Evolutionary conservation across 139 green algal genomes (phyloP), one percentile per base, ranked within the genome.

Genomic region (Penium margaritaceum): DNA sequence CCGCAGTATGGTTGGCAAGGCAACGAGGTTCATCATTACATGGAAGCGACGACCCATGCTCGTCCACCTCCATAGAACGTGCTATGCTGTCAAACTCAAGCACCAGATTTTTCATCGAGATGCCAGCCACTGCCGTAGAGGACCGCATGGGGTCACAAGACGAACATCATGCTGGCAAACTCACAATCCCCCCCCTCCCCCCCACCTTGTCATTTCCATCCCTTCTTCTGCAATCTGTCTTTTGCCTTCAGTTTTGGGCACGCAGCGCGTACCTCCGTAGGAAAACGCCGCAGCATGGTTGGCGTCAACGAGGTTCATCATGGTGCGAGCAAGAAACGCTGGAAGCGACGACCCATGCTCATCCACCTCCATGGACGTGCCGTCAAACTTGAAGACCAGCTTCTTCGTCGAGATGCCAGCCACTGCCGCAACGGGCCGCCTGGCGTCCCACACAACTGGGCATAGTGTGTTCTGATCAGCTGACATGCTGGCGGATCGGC

Each of bases 321-420:
- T 68, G 29, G 33, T 54, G 19, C 64, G 37, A 2, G 65, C 73
- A 30, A 64, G 39, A 51, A 37, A 51, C 5, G 68, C 30, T 17
- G 68, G 68, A 51, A 51, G 46, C 51, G 29, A 29, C 33, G 34
- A 29, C 6, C 67, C 67, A 32, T 43, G 21, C 35, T 63, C 44
- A 21, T 62, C 29, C 64, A 35, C 27, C 35, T 78, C 62, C 60
- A 67, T n/a, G 29, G 41, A 36, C 15, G 73, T 70, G 17, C 64
- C 73, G 36, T 72, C 66, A 74, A 80, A 80, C 32, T 44, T 47
- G 68, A 80, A 75, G 15, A 80, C 71, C 2, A 80, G 46, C 24
- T 80, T 67, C 66, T 70, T 67, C 14, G 30, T 29, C 32, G 73
- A 33, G 14, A 80, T 17, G 35, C 24, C 15, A 21, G 64, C 35